phyloP scores from a whole-genome alignment of 2,329 filamentous ascomycete species.

The Stagonosporopsis chrysanthemi region DNA sequence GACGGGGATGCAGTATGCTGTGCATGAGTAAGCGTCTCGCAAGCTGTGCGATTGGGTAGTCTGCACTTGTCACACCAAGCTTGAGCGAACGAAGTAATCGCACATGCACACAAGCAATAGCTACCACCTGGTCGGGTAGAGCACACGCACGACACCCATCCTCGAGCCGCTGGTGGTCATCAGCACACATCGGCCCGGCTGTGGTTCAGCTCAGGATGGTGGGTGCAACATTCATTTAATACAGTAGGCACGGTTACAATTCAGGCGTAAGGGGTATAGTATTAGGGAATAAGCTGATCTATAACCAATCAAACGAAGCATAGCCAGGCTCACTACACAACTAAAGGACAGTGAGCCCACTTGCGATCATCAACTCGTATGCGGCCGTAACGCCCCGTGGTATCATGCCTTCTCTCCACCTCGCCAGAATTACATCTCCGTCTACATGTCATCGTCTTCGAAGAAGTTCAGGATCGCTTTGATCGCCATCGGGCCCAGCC shows the following conservation, averaged over 20 bases:
- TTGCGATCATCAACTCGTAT: conserved; percentile 15
- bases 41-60: conserved; percentile 2
- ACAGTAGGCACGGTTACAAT: background rate
- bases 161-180: too few relatives aligned
- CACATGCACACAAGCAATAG: too few relatives aligned
- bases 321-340: conserved; percentile 1
- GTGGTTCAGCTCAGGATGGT: background rate
- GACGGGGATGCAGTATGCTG: conserved; percentile 1
- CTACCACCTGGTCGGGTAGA: too few relatives aligned
- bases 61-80: background rate
- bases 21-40: conserved; percentile 9
- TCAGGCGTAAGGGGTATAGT: conserved; percentile 10
- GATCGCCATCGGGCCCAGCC: conserved; percentile 80
- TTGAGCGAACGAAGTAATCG: background rate
- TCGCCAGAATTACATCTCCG: conserved; percentile 15
- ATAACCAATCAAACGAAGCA: conserved; percentile 15
- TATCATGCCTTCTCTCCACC: conserved; percentile 22
- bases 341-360: conserved; percentile 5
- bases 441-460: conserved; percentile 60
- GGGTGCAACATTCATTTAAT: background rate
- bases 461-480: conserved; percentile 91
- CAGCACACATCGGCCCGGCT: background rate
- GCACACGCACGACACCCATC: too few relatives aligned
- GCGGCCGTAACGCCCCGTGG: conserved; percentile 26
- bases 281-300: conserved; percentile 17